phyloP scores from a whole-genome alignment of 2,329 filamentous ascomycete genomes.

The Ramularia endophylla region DNA sequence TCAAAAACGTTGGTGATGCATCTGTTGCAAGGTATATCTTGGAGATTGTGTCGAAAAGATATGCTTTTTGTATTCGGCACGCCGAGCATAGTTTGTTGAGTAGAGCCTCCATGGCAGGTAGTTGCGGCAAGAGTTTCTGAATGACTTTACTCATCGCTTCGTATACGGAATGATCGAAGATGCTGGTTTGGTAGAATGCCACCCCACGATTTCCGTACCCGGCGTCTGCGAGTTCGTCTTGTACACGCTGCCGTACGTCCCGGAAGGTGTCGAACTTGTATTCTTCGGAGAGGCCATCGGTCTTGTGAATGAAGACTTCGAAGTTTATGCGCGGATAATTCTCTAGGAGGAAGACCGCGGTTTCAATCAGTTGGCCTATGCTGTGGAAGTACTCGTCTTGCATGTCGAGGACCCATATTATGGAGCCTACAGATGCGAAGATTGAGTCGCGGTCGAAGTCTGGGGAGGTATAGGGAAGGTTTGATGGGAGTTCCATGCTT shows the following conservation, averaged over 20 bases:
- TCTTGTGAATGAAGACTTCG: constrained; percentile 98
- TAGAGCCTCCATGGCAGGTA: constrained; percentile 87
- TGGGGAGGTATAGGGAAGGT: constrained; percentile 86
- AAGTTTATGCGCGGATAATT: constrained; percentile 92
- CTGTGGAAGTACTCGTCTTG: constrained; percentile 97
- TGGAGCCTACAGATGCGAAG: constrained; percentile 86
- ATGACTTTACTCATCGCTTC: constrained; percentile 98
- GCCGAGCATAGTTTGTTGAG: constrained; percentile 91
- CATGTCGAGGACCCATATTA: constrained; percentile 98
- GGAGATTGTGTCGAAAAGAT: constrained; percentile 93
- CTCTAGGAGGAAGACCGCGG: constrained; percentile 82
- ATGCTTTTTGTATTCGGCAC: constrained; percentile 95
- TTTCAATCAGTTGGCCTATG: constrained; percentile 77
- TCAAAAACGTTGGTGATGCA: constrained; percentile 86
- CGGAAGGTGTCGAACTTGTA: constrained; percentile 94
- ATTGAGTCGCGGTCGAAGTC: constrained; percentile 88
- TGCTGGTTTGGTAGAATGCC: constrained; percentile 92
- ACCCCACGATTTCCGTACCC: constrained; percentile 92
- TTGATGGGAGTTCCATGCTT: constrained; percentile 94
- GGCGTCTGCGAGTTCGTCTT: constrained; percentile 89
- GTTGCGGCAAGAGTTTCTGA: constrained; percentile 89
- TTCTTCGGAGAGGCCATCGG: constrained; percentile 94
- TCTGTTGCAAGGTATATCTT: constrained; percentile 99
- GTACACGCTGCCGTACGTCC: constrained; percentile 92
- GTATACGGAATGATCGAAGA: constrained; percentile 98